A percentile compares a stretch with the other conserved stretches of the same genome.
Evolutionary conservation across 345 rosid species (phyloP).

Genomic region (Lumnitzera littorea): DNA sequence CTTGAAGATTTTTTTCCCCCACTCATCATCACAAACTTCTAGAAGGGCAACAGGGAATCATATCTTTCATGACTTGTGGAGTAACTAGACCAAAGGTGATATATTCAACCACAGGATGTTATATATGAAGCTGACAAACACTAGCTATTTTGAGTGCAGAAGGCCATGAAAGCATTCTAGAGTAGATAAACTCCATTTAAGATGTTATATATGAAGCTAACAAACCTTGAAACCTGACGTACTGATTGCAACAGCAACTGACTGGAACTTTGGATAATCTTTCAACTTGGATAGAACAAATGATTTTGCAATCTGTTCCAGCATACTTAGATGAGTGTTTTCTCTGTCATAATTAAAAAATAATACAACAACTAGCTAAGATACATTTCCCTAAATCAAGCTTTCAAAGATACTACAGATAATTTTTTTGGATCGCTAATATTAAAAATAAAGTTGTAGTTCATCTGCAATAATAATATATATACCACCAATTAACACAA

Average conservation of each 20-base stretch:
- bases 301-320: constrained; percentile 17
- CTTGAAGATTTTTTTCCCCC: too few relatives aligned
- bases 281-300: constrained; percentile 38
- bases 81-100: too few relatives aligned
- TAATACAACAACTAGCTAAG: background rate
- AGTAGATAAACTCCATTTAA: background rate
- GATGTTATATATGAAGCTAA: constrained; percentile 1
- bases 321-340: background rate
- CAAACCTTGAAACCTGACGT: constrained; percentile 54
- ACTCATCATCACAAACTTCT: too few relatives aligned
- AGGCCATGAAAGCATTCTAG: background rate
- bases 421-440: too few relatives aligned
- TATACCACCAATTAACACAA: background rate
- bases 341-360: background rate
- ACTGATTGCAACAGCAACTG: constrained; percentile 35
- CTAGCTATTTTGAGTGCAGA: background rate
- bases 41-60: too few relatives aligned
- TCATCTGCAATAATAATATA: background rate
- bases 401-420: too few relatives aligned
- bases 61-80: too few relatives aligned
- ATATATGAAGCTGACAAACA: background rate
- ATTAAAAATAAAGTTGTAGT: background rate
- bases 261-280: constrained; percentile 48
- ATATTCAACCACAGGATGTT: too few relatives aligned
- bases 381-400: background rate